Evolutionary conservation across 2,329 filamentous ascomycete species (phyloP).

Genomic region (Colletotrichum zoysiae): DNA sequence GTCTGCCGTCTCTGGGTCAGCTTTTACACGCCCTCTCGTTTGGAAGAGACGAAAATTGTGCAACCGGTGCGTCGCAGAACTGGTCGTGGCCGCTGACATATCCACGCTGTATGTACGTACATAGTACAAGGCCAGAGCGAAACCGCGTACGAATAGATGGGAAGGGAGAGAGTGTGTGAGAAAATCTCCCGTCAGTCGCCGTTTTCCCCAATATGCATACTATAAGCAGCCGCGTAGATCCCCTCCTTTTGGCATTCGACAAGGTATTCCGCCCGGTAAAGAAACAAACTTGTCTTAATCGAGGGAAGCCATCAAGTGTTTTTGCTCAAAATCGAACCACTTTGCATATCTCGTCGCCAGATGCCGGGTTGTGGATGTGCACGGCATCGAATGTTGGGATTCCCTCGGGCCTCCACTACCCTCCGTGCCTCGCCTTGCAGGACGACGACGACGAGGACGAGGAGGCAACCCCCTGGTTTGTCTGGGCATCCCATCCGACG

Average conservation of each 20-base stretch:
- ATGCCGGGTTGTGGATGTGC: conserved; percentile 39
- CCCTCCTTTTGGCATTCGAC: conserved; percentile 28
- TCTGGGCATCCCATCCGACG: conserved; percentile 39
- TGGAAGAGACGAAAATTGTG: conserved; percentile 34
- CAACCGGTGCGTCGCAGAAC: conserved; percentile 26
- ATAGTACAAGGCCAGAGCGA: background rate
- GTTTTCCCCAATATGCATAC: conserved; percentile 21
- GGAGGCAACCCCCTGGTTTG: conserved; percentile 28
- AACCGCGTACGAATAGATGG: background rate
- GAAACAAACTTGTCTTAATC: conserved; percentile 41
- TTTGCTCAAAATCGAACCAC: conserved; percentile 48
- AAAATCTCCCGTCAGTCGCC: conserved; percentile 27
- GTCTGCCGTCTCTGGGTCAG: conserved; percentile 12
- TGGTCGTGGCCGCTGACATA: conserved; percentile 13
- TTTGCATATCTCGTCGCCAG: conserved; percentile 44
- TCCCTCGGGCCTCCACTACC: conserved; percentile 28
- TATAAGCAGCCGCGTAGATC: conserved; percentile 35
- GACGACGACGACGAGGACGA: background rate
- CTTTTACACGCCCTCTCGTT: conserved; percentile 31
- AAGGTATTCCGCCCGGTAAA: conserved; percentile 22
- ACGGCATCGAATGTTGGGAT: conserved; percentile 47
- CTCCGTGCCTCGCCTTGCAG: conserved; percentile 30
- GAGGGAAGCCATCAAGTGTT: conserved; percentile 47
- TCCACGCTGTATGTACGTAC: background rate
- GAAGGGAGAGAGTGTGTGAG: background rate